A percentile compares a stretch with the other conserved stretches of the same genome.
These are phyloP conservation scores for Saccharomycopsis fodiens DNA, from an alignment of 805 yeast species.

Conservation along the genomic window DNA sequence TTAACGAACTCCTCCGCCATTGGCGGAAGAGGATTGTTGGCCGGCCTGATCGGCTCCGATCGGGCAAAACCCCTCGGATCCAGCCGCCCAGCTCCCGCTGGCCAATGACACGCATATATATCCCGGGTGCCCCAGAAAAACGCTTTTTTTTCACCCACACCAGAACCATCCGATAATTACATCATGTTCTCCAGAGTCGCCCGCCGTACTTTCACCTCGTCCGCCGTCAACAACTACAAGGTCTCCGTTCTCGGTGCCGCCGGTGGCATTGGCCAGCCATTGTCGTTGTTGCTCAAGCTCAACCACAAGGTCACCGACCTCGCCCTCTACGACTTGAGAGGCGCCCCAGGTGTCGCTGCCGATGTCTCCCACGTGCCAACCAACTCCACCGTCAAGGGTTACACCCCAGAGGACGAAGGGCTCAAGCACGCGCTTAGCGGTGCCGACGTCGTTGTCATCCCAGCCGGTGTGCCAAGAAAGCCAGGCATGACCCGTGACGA, in stretches of 20 bases:
- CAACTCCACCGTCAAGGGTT: constrained; percentile 56
- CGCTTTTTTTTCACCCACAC: neutral
- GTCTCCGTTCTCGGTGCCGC: constrained; percentile 79
- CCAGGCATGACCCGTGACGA: constrained; percentile 89
- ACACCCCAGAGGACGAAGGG: constrained; percentile 60
- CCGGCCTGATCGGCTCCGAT: neutral
- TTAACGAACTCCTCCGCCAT: no score
- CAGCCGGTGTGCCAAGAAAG: constrained; percentile 86
- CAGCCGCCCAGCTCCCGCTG: neutral
- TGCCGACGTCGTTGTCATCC: constrained; percentile 81
- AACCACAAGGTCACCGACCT: constrained; percentile 65
- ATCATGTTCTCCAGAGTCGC: constrained; percentile 20
- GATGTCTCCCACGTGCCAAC: constrained; percentile 77
- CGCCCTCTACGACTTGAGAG: constrained; percentile 64
- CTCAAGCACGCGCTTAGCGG: constrained; percentile 63
- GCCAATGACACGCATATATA: neutral
- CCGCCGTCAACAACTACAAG: constrained; percentile 63
- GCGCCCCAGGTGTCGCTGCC: constrained; percentile 77
- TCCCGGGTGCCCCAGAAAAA: neutral
- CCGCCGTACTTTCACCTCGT: constrained; percentile 45
- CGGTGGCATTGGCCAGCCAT: constrained; percentile 78
- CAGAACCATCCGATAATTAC: no score
- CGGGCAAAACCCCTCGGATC: neutral
- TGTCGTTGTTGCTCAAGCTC: constrained; percentile 58
- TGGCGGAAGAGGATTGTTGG: no score